Conservation (phyloP, 768 basidiomycete species). For the Xerocomellus dryophilus region DNA sequence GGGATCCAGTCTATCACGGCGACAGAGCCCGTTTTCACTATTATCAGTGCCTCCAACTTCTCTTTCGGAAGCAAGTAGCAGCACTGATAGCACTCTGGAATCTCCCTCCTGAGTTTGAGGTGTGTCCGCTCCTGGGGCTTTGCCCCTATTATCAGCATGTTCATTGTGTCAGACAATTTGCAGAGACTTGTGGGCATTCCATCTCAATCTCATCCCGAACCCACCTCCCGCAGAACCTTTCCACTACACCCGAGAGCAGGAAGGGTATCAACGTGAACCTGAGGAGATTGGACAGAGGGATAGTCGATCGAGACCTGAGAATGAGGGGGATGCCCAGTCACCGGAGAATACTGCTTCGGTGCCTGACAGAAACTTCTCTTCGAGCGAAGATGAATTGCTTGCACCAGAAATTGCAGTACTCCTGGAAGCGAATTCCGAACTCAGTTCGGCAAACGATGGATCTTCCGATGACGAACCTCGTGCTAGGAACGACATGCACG, state of each 20-base stretch:
- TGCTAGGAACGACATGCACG: constrained; percentile 3
- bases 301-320: constrained; percentile 14
- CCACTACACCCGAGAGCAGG: constrained; percentile 42
- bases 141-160: constrained; percentile 2
- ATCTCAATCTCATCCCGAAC: constrained; percentile 59
- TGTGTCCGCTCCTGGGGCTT: constrained; percentile 29
- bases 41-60: constrained; percentile 79
- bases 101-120: constrained; percentile 81
- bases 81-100: constrained; percentile 60
- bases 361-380: constrained; percentile 9
- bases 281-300: constrained; percentile 3
- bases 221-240: constrained; percentile 63
- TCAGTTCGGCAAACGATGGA: constrained; percentile 31
- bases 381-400: constrained; percentile 25
- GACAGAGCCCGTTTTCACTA: constrained; percentile 73
- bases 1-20: constrained; percentile 73
- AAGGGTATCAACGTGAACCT: constrained; percentile 13
- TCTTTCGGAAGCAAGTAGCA: constrained; percentile 73
- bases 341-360: constrained; percentile 10
- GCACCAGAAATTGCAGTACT: constrained; percentile 40
- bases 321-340: constrained; percentile 10
- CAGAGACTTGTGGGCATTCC: constrained; percentile 76
- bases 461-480: constrained; percentile 15
- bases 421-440: constrained; percentile 38
- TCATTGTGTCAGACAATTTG: constrained; percentile 54